A percentile compares a stretch with the other conserved stretches of the same genome.
phyloP scores from a whole-genome alignment of 345 rosid species.

The Noccaea bulbosa region DNA sequence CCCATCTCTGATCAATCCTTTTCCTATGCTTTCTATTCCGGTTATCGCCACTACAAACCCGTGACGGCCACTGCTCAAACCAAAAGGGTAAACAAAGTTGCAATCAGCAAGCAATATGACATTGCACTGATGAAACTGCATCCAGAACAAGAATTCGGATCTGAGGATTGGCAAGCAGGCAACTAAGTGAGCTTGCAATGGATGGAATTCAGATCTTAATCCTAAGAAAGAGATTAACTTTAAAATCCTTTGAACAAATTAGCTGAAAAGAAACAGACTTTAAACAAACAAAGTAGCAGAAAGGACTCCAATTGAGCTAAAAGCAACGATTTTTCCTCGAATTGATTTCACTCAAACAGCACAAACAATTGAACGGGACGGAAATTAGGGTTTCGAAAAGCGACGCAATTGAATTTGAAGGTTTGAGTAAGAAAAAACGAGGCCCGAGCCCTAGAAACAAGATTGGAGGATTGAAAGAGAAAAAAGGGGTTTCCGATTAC shows the following conservation, averaged over 20 bases:
- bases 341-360: background rate
- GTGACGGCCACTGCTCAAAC: slow-evolving; percentile 68
- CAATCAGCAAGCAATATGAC: slow-evolving; percentile 6
- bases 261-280: background rate
- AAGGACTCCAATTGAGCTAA: slow-evolving; percentile 1
- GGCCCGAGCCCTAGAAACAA: slow-evolving; percentile 22
- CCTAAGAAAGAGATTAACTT: slow-evolving; percentile 20
- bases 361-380: slow-evolving; percentile 11
- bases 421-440: slow-evolving; percentile 19
- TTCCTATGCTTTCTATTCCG: slow-evolving; percentile 77
- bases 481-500: slow-evolving; percentile 16
- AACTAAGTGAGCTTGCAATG: background rate
- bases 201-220: background rate
- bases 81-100: background rate
- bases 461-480: background rate
- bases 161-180: background rate
- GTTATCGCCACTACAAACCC: slow-evolving; percentile 95
- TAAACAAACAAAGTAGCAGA: background rate
- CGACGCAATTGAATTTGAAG: slow-evolving; percentile 13
- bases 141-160: too few relatives aligned
- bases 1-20: slow-evolving; percentile 91
- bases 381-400: slow-evolving; percentile 26
- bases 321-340: slow-evolving; percentile 3
- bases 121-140: slow-evolving; percentile 16
- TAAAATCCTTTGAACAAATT: background rate